Conservation (phyloP, 192 early-diverging fungal genomes). For the Dissophora ornata region DNA sequence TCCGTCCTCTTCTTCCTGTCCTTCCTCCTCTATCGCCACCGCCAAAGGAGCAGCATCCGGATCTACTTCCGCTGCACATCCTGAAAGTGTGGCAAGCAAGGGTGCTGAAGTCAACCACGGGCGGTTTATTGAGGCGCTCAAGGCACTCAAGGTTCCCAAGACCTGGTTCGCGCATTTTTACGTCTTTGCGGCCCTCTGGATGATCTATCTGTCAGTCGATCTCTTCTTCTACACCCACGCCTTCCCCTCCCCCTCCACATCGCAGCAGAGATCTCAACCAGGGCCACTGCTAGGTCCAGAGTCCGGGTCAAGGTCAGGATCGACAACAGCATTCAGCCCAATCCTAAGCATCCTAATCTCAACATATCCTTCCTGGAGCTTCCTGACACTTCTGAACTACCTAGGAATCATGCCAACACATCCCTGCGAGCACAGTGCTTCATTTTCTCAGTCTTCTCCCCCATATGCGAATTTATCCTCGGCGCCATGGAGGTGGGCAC, state of each 20-base stretch:
- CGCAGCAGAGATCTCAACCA: too few species aligned
- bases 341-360: not conserved
- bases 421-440: too few species aligned
- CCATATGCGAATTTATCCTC: too few species aligned
- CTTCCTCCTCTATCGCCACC: not conserved
- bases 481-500: too few species aligned
- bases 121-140: not conserved
- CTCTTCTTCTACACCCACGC: slow-evolving; percentile 24
- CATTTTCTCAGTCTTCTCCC: too few species aligned
- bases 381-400: slow-evolving; percentile 23
- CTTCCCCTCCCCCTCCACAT: not conserved
- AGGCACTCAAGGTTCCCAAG: slow-evolving; percentile 56
- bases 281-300: too few species aligned
- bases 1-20: not conserved
- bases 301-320: too few species aligned
- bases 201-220: slow-evolving; percentile 24
- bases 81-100: not conserved
- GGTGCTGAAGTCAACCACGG: not conserved
- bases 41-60: not conserved
- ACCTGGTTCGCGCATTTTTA: slow-evolving; percentile 67
- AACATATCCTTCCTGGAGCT: slow-evolving; percentile 17
- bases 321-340: too few species aligned
- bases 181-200: slow-evolving; percentile 50
- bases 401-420: slow-evolving; percentile 30
- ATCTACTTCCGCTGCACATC: not conserved